Evolutionary conservation across 331 rosid genomes (phyloP), one percentile per base, ranked within the genome.

Genomic region (Quercus phellos): DNA sequence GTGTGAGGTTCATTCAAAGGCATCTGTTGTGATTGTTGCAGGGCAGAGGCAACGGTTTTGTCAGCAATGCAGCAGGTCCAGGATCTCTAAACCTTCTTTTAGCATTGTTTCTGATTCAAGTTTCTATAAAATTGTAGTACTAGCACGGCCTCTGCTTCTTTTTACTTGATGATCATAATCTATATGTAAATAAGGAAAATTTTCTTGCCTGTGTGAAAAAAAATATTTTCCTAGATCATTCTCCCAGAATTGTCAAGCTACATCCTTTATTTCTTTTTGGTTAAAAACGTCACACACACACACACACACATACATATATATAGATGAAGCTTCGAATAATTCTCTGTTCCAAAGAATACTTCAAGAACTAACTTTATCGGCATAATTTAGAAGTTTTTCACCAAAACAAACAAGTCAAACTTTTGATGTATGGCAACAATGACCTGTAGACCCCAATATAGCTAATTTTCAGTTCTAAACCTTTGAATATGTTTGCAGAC

Each of bases 1-100:
- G 56, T 94, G 98, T 74, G 98, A 94, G 85, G 51, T 84, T 86
- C 98, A 94, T 75, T 90, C 97, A 22, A 94, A 94, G 84, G 96
- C 93, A 0, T 59, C 97, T 0, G 61, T 60, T 59, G 98, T 86
- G 38, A 32, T 88, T 46, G 92, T 92, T 55, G 86, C 93, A 1
- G 98, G 97, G 17, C 60, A 77, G 30, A 83, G 88, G 42, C 97
- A 92, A 79, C 89, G 98, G 77, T 94, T 94, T 81, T 94, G 97
- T 79, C 98, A 94, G 89, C 98, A 94, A 92, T 94, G 98, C 88
- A 94, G 98, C 95, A 94, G 98, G 98, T 94, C 4, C 68, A 63
- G 35, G 74, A 43, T 84, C 82, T 80, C 80, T 35, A 19, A 54
- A 50, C 64, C 55, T 68, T 76, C 68, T 10, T 19, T 46, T 13